Conservation (phyloP, 2,329 filamentous ascomycete species). For the Cladophialophora psammophila region DNA sequence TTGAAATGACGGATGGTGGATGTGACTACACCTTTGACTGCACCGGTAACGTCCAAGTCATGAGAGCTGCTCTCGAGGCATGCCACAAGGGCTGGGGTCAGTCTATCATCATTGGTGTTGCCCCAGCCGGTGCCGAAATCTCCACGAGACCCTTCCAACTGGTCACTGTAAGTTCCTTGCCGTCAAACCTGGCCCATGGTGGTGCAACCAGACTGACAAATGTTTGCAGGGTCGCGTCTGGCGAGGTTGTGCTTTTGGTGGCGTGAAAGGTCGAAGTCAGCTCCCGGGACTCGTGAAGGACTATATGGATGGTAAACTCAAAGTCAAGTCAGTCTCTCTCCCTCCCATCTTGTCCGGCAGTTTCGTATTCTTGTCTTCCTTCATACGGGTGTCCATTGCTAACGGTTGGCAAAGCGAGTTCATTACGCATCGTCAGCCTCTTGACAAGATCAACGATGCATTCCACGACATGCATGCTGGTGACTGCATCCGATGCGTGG, state of each 20-base stretch:
- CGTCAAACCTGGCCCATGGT: neutral
- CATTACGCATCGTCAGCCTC: slow-evolving; percentile 90
- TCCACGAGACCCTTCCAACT: slow-evolving; percentile 83
- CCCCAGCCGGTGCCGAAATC: slow-evolving; percentile 39
- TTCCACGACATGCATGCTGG: slow-evolving; percentile 95
- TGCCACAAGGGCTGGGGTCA: slow-evolving; percentile 99
- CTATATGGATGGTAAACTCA: slow-evolving; percentile 87
- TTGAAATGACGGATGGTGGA: slow-evolving; percentile 97
- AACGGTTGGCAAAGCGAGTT: slow-evolving; percentile 71
- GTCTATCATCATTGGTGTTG: slow-evolving; percentile 95
- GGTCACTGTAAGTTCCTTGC: slow-evolving; percentile 65
- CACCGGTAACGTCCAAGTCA: slow-evolving; percentile 95
- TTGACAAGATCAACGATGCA: slow-evolving; percentile 84
- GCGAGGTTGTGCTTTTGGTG: slow-evolving; percentile 97
- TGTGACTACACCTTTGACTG: slow-evolving; percentile 99
- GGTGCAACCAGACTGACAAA: neutral
- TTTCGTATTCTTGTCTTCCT: neutral
- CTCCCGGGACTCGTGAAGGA: slow-evolving; percentile 85
- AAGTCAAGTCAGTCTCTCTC: slow-evolving; percentile 63
- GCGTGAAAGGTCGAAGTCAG: slow-evolving; percentile 96
- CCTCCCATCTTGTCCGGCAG: neutral
- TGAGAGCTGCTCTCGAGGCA: slow-evolving; percentile 84
- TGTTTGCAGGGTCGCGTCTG: slow-evolving; percentile 64
- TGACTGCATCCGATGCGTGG: slow-evolving; percentile 95
- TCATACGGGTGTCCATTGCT: neutral